Percentiles rank a stretch among this genome's conserved stretches.
phyloP scores from a whole-genome alignment of 2,329 filamentous ascomycete genomes.

The Cladophialophora bantiana region DNA sequence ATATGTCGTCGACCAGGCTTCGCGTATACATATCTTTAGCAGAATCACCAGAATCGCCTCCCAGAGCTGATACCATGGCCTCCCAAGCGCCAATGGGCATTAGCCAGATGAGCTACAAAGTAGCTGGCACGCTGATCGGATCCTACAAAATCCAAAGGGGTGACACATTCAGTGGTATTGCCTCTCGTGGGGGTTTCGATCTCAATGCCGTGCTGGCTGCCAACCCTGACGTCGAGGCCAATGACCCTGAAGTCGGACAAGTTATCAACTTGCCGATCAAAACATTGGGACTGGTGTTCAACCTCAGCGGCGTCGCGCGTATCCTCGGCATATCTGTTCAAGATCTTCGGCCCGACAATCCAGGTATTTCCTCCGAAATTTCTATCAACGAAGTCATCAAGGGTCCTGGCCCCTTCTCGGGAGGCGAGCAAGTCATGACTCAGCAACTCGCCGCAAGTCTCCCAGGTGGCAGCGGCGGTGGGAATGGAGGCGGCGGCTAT shows the following conservation, averaged over 20 bases:
- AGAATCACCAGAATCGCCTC: neutral
- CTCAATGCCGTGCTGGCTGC: constrained; percentile 23
- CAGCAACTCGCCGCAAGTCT: neutral
- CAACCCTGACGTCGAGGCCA: constrained; percentile 31
- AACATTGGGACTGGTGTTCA: constrained; percentile 21
- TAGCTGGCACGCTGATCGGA: constrained; percentile 12
- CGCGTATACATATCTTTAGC: neutral
- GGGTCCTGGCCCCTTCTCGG: neutral
- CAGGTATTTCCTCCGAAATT: neutral
- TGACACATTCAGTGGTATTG: constrained; percentile 30
- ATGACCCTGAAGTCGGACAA: constrained; percentile 29
- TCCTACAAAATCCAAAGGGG: constrained; percentile 30
- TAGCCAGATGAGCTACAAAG: constrained; percentile 10
- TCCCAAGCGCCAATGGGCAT: neutral
- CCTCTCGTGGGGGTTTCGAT: constrained; percentile 12
- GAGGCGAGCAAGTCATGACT: neutral
- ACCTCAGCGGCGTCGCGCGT: constrained; percentile 12
- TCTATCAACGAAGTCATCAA: constrained; percentile 10
- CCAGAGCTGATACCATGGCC: neutral
- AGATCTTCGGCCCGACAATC: neutral
- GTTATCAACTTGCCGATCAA: constrained; percentile 7
- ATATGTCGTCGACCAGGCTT: neutral
- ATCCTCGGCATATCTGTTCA: constrained; percentile 12
- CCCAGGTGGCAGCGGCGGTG: constrained; percentile 24
- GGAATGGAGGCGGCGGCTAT: constrained; percentile 29